Evolutionary conservation across 768 basidiomycete species (phyloP).

Genomic region (Calocybe indica): DNA sequence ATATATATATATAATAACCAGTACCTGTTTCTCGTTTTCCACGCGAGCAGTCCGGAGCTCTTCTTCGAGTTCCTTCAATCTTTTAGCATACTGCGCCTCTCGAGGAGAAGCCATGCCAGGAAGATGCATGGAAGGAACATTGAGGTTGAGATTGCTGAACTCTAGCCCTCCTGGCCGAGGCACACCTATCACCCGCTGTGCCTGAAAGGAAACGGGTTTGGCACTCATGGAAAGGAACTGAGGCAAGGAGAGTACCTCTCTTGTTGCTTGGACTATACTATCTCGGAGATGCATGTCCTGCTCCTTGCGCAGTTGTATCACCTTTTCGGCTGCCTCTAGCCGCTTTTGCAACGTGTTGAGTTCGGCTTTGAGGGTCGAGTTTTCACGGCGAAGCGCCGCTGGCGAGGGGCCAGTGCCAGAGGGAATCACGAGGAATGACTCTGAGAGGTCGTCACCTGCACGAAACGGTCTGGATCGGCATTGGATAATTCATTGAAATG

Average conservation of each 20-base stretch:
- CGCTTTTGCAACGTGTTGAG: conserved; percentile 50
- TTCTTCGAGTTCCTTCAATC: conserved; percentile 79
- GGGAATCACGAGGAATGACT: conserved; percentile 75
- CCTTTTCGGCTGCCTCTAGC: conserved; percentile 54
- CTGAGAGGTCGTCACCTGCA: conserved; percentile 63
- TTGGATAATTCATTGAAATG: too few relatives aligned
- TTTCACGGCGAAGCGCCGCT: conserved; percentile 58
- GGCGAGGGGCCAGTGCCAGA: conserved; percentile 48
- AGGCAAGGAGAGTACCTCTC: conserved; percentile 39
- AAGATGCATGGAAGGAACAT: conserved; percentile 44
- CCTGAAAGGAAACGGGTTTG: conserved; percentile 34
- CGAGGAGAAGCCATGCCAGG: conserved; percentile 46
- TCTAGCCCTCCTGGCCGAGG: conserved; percentile 46
- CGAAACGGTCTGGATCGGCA: too few relatives aligned
- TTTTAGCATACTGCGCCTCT: conserved; percentile 48
- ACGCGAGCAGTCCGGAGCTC: conserved; percentile 54
- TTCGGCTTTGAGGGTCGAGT: conserved; percentile 55
- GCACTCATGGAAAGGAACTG: neutral
- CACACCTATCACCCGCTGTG: conserved; percentile 70
- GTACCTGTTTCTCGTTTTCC: conserved; percentile 82
- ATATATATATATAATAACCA: too few relatives aligned
- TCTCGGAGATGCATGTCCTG: conserved; percentile 78
- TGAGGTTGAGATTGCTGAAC: conserved; percentile 52
- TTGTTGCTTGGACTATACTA: conserved; percentile 65
- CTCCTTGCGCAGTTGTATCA: conserved; percentile 65